phyloP scores from a whole-genome alignment of 345 rosid genomes.

The Geranium rotundifolium region DNA sequence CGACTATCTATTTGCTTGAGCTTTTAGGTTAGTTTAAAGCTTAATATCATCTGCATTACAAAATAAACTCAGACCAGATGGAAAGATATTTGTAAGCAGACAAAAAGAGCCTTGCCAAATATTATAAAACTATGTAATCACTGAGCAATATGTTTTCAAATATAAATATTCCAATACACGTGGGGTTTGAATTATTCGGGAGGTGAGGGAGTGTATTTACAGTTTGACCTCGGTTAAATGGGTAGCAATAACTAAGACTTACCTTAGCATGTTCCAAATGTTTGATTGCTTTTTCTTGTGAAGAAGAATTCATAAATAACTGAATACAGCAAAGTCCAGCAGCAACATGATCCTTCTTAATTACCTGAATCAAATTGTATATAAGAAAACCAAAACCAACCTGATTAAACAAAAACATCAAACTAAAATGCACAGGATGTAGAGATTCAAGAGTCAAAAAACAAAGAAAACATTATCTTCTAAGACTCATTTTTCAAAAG shows the following conservation, averaged over 20 bases:
- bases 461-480: neutral
- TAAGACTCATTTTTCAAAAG: neutral
- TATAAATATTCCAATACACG: no score
- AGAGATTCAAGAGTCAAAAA: neutral
- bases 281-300: conserved; percentile 82
- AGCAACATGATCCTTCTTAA: conserved; percentile 86
- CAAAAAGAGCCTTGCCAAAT: no score
- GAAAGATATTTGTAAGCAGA: no score
- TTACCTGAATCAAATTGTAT: conserved; percentile 44
- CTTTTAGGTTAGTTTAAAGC: no score
- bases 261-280: conserved; percentile 91
- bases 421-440: no score
- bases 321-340: conserved; percentile 96
- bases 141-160: no score
- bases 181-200: no score
- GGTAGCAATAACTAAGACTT: neutral
- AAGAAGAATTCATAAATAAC: conserved; percentile 77
- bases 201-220: neutral
- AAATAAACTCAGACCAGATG: no score
- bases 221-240: neutral
- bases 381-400: neutral
- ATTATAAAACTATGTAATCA: no score
- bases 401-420: no score
- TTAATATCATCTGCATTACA: no score
- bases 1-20: no score